Conservation (phyloP, 2,329 filamentous ascomycete species). For the Xylaria sp. region DNA sequence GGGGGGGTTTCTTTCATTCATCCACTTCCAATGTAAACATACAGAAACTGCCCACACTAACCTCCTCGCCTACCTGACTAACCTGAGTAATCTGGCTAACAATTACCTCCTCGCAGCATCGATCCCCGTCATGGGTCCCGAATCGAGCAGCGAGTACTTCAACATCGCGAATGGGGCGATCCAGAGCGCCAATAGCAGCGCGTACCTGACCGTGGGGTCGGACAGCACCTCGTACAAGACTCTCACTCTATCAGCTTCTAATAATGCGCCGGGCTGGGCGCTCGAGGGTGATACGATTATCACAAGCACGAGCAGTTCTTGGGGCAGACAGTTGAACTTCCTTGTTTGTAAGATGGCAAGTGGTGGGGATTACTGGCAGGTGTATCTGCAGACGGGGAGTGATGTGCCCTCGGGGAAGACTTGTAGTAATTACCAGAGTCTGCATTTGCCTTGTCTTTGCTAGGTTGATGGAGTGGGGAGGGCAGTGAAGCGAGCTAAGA, state of each 20-base stretch:
- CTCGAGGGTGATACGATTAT: slow-evolving; percentile 48
- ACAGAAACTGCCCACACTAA: no score
- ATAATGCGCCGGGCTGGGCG: slow-evolving; percentile 57
- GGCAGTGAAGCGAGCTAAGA: no score
- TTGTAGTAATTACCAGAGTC: slow-evolving; percentile 61
- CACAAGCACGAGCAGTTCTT: slow-evolving; percentile 34
- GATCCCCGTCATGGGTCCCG: slow-evolving; percentile 58
- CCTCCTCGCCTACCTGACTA: no score
- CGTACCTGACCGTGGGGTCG: slow-evolving; percentile 55
- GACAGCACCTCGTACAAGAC: slow-evolving; percentile 58
- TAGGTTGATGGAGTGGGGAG: slow-evolving; percentile 26
- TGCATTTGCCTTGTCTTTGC: slow-evolving; percentile 60
- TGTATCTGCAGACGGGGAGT: slow-evolving; percentile 59
- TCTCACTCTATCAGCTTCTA: no score
- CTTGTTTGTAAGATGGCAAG: slow-evolving; percentile 52
- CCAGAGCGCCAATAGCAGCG: slow-evolving; percentile 53
- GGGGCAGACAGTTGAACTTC: slow-evolving; percentile 54
- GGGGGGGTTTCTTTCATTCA: no score
- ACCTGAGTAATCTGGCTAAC: no score
- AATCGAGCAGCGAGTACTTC: slow-evolving; percentile 54
- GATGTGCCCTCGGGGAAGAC: slow-evolving; percentile 54
- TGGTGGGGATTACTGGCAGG: slow-evolving; percentile 52
- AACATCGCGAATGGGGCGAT: slow-evolving; percentile 53
- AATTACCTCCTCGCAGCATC: slow-evolving; percentile 42
- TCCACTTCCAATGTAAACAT: no score